Percentiles rank a stretch among this genome's conserved stretches.
phyloP scores from a whole-genome alignment of 345 rosid species.

The Geranium rotundifolium region DNA sequence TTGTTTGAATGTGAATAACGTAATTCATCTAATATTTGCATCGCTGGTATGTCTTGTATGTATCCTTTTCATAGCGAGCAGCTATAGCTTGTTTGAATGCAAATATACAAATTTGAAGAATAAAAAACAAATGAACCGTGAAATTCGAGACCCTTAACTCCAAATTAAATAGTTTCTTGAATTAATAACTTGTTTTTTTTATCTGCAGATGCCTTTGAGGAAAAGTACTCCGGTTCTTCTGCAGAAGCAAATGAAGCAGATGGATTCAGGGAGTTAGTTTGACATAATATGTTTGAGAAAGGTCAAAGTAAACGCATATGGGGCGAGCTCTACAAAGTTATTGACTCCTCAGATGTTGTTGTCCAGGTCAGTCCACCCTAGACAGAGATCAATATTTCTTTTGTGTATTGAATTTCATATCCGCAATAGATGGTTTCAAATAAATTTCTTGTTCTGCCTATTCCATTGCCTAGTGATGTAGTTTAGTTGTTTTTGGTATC shows the following conservation, averaged over 20 bases:
- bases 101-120: too few species aligned
- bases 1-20: not conserved
- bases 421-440: too few species aligned
- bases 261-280: constrained; percentile 80
- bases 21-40: too few species aligned
- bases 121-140: not conserved
- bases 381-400: too few species aligned
- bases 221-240: constrained; percentile 30
- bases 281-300: constrained; percentile 95
- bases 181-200: constrained; percentile 1
- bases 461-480: not conserved
- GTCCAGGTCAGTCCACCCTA: constrained; percentile 48
- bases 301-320: constrained; percentile 98
- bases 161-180: not conserved
- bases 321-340: constrained; percentile 98
- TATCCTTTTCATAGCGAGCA: not conserved
- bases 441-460: not conserved
- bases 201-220: constrained; percentile 55
- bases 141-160: not conserved
- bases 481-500: too few species aligned
- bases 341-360: constrained; percentile 91
- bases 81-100: not conserved
- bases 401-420: too few species aligned
- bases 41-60: not conserved
- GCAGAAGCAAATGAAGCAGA: constrained; percentile 54